phyloP scores from a whole-genome alignment of 148 eudicot genomes.

The Fagopyrum tataricum region DNA sequence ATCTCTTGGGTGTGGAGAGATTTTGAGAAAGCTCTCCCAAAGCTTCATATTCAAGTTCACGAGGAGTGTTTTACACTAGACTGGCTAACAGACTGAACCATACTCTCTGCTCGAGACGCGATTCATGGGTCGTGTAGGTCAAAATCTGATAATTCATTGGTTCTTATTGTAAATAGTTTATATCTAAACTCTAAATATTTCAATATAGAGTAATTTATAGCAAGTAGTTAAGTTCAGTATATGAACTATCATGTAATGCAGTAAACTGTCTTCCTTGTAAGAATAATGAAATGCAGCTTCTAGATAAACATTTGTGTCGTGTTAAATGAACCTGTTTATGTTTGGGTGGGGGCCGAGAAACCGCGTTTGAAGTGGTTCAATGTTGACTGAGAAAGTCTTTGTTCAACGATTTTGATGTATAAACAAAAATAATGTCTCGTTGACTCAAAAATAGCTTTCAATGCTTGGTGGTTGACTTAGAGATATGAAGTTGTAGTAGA shows the following conservation, averaged over 20 bases:
- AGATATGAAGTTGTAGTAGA: not conserved
- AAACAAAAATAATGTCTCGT: too few relatives aligned
- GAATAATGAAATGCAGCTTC: not conserved
- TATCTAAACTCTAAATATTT: not conserved
- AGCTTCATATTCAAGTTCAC: conserved; percentile 51
- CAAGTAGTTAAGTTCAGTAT: not conserved
- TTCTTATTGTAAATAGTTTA: not conserved
- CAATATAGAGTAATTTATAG: not conserved
- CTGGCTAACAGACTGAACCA: conserved; percentile 50
- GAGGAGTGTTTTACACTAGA: conserved; percentile 57
- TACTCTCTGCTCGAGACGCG: not conserved
- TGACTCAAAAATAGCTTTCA: not conserved
- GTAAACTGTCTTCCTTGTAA: not conserved
- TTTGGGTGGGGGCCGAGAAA: not conserved
- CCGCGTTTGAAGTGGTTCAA: not conserved
- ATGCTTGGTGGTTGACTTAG: not conserved
- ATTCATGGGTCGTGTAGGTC: not conserved
- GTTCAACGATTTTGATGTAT: not conserved
- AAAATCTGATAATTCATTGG: conserved; percentile 8
- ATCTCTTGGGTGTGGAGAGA: conserved; percentile 56
- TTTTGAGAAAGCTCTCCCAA: conserved; percentile 28
- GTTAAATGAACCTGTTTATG: not conserved
- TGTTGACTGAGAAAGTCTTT: not conserved
- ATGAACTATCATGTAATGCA: not conserved
- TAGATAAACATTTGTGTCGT: not conserved